Base-by-base conservation (phyloP, 306 rosid genomes). In the Astragalus glycyphyllos region DNA sequence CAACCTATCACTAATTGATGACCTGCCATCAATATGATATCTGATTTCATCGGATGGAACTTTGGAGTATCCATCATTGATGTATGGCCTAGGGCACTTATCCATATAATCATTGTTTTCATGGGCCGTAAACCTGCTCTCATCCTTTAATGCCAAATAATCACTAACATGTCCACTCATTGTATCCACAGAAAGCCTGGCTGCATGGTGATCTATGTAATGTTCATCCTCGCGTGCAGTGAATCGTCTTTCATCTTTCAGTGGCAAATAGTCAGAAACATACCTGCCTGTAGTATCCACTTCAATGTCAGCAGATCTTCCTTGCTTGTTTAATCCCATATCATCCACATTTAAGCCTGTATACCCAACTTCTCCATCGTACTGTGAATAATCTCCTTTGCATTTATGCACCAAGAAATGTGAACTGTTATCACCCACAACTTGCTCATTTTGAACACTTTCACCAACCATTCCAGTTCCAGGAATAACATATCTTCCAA, bases 41-140 rank as follows among this genome's bases (percentile, higher is more conserved):
- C 69, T 51, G 47, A 49, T 26, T 44, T 58, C 41, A 78, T 68
- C 83, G 20, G 58, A 72, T 47, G 55, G 76, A 32, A 69, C 49
- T 58, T 50, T 51, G 49, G 69, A 20, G 69, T 65, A 57, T 20
- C 77, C 65, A 48, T 48, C 50, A 49, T 70, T 42, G 31, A 68
- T 13, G 65, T 63, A 62, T 57, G 81, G 68, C 63, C 77, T 32
- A 2, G 0, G 50, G 35, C 31, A 55, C 60, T 37, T 32, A 42
- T 15, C 70, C 66, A 47, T 64, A 71, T 49, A 50, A 47, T 66
- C 65, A 12, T 64, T 77, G 74, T 65, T 74, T 50, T 76, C 75
- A 61, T 7, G 57, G 23, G 53, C 23, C 26, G 57, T 40, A 58
- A 58, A 74, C 61, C 70, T 56, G 26, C 74, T 35, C 45, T 64